Evolutionary conservation across 768 basidiomycete genomes (phyloP), one percentile per base, ranked within the genome.

Genomic region (Solioccasus polychromus): DNA sequence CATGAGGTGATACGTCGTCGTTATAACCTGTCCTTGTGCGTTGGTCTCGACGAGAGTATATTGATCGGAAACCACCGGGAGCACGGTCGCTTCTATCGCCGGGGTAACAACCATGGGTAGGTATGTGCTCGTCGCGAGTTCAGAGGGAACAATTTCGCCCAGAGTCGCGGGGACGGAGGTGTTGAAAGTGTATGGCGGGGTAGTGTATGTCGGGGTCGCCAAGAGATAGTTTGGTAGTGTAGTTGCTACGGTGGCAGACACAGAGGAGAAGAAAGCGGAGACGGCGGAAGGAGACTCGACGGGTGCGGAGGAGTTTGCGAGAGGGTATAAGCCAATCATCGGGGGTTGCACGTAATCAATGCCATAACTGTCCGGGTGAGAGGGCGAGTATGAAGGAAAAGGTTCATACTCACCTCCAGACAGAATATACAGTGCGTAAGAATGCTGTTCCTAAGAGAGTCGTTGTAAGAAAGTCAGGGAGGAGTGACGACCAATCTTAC

Each of bases 261-360:
- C 68, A 11, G 80, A 77, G 4, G 85, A 78, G 39, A 88, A 64
- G 58, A 77, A 73, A 8, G 80, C 73, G 12, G 69, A 62, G 22
- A 85, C 66, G 11, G 57, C 42, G 31, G 69, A 63, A 8, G 74
- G 62, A 3, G 76, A 61, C 48, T 77, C 68, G 15, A 71, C 61
- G 15, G 62, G 56, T 6, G 67, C 60, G 7, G 76, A 77, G 22
- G 66, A 61, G 55, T 81, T 80, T 28, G 60, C 57, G 29, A 83
- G 69, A 18, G 82, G 66, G 58, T 88, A 91, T 40, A 91, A 64
- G n/a, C 88, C 88, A 46, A 91, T 80, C 66, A 86, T 71, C 15
- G 88, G 88, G 7, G 85, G 72, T 60, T 91, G 88, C 50, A 82
- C 81, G 28, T 66, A 63, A 54, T 85, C 75, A 51, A 91, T 88